Percentiles rank a stretch among this genome's conserved stretches.
These are phyloP conservation scores for Solanum hybrid DNA, from an alignment of 305 asterid species.

Conservation along the genomic window DNA sequence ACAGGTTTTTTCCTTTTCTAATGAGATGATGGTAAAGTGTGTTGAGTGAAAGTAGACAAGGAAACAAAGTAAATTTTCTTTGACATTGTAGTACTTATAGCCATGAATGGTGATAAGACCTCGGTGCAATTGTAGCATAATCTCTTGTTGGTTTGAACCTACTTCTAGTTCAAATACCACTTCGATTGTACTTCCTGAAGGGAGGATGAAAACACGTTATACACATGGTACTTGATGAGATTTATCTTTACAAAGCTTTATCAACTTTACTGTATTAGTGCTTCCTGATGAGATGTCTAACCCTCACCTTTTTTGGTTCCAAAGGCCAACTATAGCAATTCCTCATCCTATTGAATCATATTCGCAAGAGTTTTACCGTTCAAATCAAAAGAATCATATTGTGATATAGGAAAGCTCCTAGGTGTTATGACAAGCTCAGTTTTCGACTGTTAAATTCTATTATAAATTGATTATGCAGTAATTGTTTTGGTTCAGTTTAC, in stretches of 20 bases:
- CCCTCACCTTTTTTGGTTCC: neutral
- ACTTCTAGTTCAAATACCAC: neutral
- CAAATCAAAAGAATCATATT: no score
- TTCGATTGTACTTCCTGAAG: neutral
- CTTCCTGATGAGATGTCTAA: neutral
- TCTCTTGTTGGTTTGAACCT: neutral
- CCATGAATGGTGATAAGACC: neutral
- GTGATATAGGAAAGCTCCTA: neutral
- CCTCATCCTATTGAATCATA: neutral
- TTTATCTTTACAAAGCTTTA: neutral
- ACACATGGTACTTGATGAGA: no score
- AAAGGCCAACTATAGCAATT: neutral
- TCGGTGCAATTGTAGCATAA: neutral
- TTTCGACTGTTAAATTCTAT: no score
- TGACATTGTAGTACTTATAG: neutral
- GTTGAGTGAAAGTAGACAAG: neutral
- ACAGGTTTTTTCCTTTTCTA: neutral
- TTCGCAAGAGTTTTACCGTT: neutral
- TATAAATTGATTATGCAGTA: no score
- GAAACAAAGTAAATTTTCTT: neutral
- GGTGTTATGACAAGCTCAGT: neutral
- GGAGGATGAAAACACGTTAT: neutral
- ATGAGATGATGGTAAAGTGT: neutral
- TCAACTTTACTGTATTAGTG: neutral
- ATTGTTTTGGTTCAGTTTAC: no score